Conservation (phyloP, 2,329 filamentous ascomycete genomes). For the Dactylellina cionopaga region DNA sequence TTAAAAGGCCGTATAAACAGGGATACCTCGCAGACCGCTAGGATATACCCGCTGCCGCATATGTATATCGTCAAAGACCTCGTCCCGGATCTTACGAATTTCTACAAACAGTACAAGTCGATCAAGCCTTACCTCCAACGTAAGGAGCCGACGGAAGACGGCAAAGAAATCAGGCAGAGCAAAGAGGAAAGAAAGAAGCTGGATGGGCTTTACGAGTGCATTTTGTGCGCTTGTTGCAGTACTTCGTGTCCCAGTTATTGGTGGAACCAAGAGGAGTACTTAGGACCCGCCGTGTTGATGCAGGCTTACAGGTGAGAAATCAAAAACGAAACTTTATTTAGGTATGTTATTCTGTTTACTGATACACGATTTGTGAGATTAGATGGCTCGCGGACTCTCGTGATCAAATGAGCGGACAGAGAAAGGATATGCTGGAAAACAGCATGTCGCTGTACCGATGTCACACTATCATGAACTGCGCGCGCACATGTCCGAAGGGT, state of each 20-base stretch:
- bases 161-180: constrained; percentile 89
- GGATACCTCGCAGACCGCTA: constrained; percentile 80
- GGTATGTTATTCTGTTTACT: background rate
- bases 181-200: constrained; percentile 95
- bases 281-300: constrained; percentile 93
- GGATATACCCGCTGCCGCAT: constrained; percentile 97
- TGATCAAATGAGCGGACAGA: constrained; percentile 87
- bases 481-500: constrained; percentile 96
- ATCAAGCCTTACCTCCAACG: constrained; percentile 99
- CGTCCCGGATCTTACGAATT: constrained; percentile 95
- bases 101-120: constrained; percentile 99
- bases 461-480: constrained; percentile 98
- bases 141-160: constrained; percentile 82
- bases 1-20: constrained; percentile 85
- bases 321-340: background rate
- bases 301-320: constrained; percentile 80
- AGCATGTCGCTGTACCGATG: constrained; percentile 98
- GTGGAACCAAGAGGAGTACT: constrained; percentile 99
- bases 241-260: constrained; percentile 99
- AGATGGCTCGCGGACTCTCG: constrained; percentile 90
- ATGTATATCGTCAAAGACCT: constrained; percentile 99
- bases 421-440: constrained; percentile 93
- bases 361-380: background rate
- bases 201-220: constrained; percentile 98
- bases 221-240: constrained; percentile 98